Evolutionary conservation across 495 filamentous ascomycete species (phyloP), one percentile per base, ranked within the genome.

Genomic region (Talaromyces nanjingensis): DNA sequence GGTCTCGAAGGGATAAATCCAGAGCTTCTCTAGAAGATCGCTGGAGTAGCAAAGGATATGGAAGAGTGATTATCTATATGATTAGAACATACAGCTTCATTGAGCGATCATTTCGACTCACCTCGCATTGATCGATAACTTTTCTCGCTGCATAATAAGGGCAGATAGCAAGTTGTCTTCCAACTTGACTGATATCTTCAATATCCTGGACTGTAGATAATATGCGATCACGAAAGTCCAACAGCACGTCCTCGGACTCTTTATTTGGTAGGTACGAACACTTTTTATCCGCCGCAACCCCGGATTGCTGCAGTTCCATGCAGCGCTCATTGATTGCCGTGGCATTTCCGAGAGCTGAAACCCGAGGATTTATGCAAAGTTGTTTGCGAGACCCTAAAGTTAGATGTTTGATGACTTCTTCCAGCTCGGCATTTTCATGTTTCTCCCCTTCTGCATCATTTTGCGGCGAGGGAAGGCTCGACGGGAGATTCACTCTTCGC

Each of bases 301-400:
- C 78, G 1, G 90, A 78, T 72, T 96, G 87, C 68, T 98, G 94
- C 24, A 98, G 77, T 56, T 98, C 93, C 25, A 96, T 77, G 71
- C 94, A 98, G n/a, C 89, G 80, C 74, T 98, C 94, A 68, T 98
- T 98, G 74, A 98, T 97, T 11, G 92, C 91, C 0, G 89, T 88
- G 18, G 87, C 77, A 65, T 84, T 90, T 1, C 82, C 83, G 11
- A 97, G 82, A 20, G 82, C 84, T 47, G 79, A 77, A 16, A 98
- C 93, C 27, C 85, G 84, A 4, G 89, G 82, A 68, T 98, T 97
- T 70, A 98, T 97, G 73, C 94, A 98, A 2, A 98, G 80, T 64
- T 92, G 92, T 68, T 93, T 96, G 29, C 94, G 83, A 0, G 94
- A 97, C 4, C 93, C 96, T 8, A 98, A 76, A 0, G 92, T 87